Percentiles rank a stretch among this genome's conserved stretches.
These are phyloP conservation scores for Salvia sclarea DNA, from an alignment of 305 asterid species.

Conservation along the genomic window DNA sequence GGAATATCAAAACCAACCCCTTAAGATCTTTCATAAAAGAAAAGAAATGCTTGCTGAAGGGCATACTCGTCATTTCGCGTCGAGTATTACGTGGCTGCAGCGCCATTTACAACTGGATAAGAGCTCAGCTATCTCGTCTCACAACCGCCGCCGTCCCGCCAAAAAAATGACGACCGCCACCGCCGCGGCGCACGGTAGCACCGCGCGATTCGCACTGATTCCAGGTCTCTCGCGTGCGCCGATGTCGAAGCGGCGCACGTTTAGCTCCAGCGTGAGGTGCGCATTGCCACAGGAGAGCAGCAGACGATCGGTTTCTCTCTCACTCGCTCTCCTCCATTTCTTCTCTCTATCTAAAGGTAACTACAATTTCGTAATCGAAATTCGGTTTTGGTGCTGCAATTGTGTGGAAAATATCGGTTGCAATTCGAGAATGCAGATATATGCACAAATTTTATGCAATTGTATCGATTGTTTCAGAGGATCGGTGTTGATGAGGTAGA, in stretches of 20 bases:
- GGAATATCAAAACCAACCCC: no score
- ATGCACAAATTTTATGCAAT: background rate
- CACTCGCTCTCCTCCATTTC: conserved; percentile 51
- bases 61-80: conserved; percentile 30
- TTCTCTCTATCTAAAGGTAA: conserved; percentile 58
- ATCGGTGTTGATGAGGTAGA: conserved; percentile 6
- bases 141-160: conserved; percentile 28
- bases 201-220: conserved; percentile 34
- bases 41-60: no score
- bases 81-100: background rate
- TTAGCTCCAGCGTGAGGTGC: conserved; percentile 47
- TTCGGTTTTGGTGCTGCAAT: background rate
- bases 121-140: conserved; percentile 22
- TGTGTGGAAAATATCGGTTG: background rate
- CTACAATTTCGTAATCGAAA: background rate
- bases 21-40: no score
- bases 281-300: conserved; percentile 47
- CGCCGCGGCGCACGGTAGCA: conserved; percentile 44
- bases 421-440: background rate
- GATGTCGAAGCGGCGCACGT: conserved; percentile 32
- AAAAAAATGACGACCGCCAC: conserved; percentile 47
- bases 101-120: conserved; percentile 41
- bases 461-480: background rate
- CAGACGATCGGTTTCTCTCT: conserved; percentile 63
- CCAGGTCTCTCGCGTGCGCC: conserved; percentile 32